These are phyloP conservation scores for Scenedesmus sp. DNA, from an alignment of 163 green algal species.

Conservation along the genomic window DNA sequence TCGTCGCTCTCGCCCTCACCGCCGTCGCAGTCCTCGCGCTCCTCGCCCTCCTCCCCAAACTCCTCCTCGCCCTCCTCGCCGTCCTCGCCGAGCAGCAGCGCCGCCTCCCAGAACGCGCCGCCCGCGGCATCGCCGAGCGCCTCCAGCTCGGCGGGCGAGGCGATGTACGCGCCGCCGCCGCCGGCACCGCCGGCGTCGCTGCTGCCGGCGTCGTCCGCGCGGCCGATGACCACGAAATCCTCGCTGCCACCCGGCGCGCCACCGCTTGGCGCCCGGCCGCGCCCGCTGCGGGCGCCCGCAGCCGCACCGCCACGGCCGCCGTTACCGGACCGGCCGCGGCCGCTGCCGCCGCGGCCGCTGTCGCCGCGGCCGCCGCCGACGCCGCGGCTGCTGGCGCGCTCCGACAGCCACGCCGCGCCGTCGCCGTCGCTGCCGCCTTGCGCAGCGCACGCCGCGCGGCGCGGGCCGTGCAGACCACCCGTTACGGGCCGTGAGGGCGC, in stretches of 20 bases:
- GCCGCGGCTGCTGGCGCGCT: too few species aligned
- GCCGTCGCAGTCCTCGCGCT: constrained; percentile 4
- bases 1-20: constrained; percentile 1
- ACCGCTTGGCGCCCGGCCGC: neutral
- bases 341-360: neutral
- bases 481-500: too few species aligned
- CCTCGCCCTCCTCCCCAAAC: constrained; percentile 5
- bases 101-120: constrained; percentile 31
- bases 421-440: too few species aligned
- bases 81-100: neutral
- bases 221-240: too few species aligned
- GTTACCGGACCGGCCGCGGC: neutral
- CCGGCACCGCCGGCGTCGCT: neutral
- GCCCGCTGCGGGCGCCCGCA: neutral
- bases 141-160: neutral
- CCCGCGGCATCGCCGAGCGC: neutral
- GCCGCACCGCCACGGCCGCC: neutral
- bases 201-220: neutral
- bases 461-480: too few species aligned
- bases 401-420: neutral
- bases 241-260: neutral
- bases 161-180: neutral
- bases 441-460: too few species aligned
- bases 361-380: too few species aligned
- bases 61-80: constrained; percentile 27